Evolutionary conservation across 768 basidiomycete genomes (phyloP).

Genomic region (Favolaschia claudopus): DNA sequence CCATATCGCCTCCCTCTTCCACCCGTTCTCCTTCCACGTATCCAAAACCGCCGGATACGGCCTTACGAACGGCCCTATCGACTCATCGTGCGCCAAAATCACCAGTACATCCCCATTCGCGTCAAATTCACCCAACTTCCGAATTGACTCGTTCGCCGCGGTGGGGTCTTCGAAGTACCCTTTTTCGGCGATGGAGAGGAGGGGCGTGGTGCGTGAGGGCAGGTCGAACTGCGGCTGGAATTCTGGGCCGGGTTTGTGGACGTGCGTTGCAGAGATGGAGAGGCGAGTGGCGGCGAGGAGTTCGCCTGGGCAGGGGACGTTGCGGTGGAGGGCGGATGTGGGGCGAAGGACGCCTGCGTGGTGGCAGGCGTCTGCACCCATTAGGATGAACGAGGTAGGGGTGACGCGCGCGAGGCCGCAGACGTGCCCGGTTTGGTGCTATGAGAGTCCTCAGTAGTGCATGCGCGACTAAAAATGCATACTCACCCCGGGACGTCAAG

Average conservation of each 20-base stretch:
- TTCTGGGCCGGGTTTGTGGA: background rate
- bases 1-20: slow-evolving; percentile 26
- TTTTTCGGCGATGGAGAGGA: slow-evolving; percentile 6
- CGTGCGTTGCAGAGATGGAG: background rate
- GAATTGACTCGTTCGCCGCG: slow-evolving; percentile 12
- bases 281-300: background rate
- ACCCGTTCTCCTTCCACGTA: slow-evolving; percentile 28
- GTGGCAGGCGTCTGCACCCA: slow-evolving; percentile 27
- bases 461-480: background rate
- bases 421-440: slow-evolving; percentile 27
- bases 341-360: slow-evolving; percentile 28
- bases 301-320: slow-evolving; percentile 12
- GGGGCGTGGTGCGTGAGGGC: slow-evolving; percentile 1
- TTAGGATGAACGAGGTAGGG: slow-evolving; percentile 19
- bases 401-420: slow-evolving; percentile 24
- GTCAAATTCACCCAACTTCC: slow-evolving; percentile 22
- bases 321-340: slow-evolving; percentile 15
- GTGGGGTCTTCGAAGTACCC: slow-evolving; percentile 15
- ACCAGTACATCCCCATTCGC: slow-evolving; percentile 26
- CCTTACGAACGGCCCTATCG: slow-evolving; percentile 17
- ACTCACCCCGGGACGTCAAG: slow-evolving; percentile 22
- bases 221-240: background rate
- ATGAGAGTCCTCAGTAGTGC: background rate
- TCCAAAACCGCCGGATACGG: slow-evolving; percentile 18
- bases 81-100: slow-evolving; percentile 26